These are phyloP conservation scores for Cryptosporidium sp. DNA, from an alignment of 169 alveolate species.

Conservation along the genomic window DNA sequence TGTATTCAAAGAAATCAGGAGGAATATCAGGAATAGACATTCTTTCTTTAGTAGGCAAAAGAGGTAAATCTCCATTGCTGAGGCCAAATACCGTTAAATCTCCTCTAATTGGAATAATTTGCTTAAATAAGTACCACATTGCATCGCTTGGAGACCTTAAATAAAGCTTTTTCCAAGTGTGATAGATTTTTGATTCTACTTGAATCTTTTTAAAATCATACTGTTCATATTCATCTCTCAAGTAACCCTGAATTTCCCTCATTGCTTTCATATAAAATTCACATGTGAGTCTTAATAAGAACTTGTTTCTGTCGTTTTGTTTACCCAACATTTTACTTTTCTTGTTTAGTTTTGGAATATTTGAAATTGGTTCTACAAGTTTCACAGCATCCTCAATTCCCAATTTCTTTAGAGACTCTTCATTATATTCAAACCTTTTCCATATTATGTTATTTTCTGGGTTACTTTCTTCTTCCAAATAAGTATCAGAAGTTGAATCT, in stretches of 20 bases:
- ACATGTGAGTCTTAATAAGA: slow-evolving; percentile 47
- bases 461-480: background rate
- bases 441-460: background rate
- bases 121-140: slow-evolving; percentile 51
- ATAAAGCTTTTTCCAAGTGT: slow-evolving; percentile 34
- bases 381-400: slow-evolving; percentile 4
- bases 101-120: slow-evolving; percentile 51
- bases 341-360: background rate
- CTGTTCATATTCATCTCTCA: slow-evolving; percentile 10
- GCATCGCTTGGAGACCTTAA: slow-evolving; percentile 56
- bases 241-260: background rate
- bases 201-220: slow-evolving; percentile 13
- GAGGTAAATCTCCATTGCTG: slow-evolving; percentile 64
- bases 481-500: background rate
- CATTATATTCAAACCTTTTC: slow-evolving; percentile 4
- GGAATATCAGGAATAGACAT: slow-evolving; percentile 46
- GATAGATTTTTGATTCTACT: slow-evolving; percentile 22
- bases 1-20: slow-evolving; percentile 66
- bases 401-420: slow-evolving; percentile 5
- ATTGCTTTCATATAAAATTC: slow-evolving; percentile 56
- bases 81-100: slow-evolving; percentile 54
- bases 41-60: slow-evolving; percentile 31
- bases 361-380: slow-evolving; percentile 24
- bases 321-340: background rate
- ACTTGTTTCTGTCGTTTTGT: slow-evolving; percentile 1